These are phyloP conservation scores for Trichoderma lentiforme DNA, from an alignment of 2,329 filamentous ascomycete species.

Conservation along the genomic window DNA sequence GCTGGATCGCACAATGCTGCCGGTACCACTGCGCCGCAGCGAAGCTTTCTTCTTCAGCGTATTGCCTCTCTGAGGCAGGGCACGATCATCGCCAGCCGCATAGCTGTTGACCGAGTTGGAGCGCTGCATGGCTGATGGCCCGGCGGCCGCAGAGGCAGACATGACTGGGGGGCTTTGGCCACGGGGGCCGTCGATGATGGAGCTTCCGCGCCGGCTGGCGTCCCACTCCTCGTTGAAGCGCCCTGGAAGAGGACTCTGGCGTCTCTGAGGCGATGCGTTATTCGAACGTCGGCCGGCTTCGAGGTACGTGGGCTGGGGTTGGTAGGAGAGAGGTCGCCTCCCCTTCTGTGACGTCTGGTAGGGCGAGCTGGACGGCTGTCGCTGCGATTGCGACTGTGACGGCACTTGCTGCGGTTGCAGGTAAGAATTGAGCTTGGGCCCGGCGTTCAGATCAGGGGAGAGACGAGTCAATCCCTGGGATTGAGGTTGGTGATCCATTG, in stretches of 20 bases:
- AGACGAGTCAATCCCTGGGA: constrained; percentile 23
- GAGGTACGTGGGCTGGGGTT: constrained; percentile 7
- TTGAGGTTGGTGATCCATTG: constrained; percentile 31
- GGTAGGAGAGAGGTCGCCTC: constrained; percentile 13
- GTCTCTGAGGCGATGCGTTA: constrained; percentile 18
- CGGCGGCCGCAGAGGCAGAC: constrained; percentile 12
- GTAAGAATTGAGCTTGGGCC: constrained; percentile 13
- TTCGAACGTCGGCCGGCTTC: constrained; percentile 1
- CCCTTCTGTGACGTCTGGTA: constrained; percentile 2
- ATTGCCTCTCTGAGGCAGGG: constrained; percentile 51
- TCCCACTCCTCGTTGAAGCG: constrained; percentile 71
- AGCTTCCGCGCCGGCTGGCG: constrained; percentile 63
- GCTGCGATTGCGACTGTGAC: constrained; percentile 9
- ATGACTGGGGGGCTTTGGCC: constrained; percentile 23
- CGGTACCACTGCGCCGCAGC: constrained; percentile 63
- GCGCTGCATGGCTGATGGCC: constrained; percentile 48
- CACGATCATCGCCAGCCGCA: constrained; percentile 44
- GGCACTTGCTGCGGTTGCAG: background rate
- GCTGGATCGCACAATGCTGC: constrained; percentile 72
- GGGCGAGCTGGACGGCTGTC: background rate
- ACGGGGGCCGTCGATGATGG: constrained; percentile 52
- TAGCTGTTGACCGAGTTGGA: constrained; percentile 58
- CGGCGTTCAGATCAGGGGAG: constrained; percentile 23
- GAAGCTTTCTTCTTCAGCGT: constrained; percentile 89
- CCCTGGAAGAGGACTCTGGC: constrained; percentile 34